Percentiles rank a stretch among this genome's conserved stretches.
These are phyloP conservation scores for Monosporascus sp. DNA, from an alignment of 2,329 filamentous ascomycete genomes.

Conservation along the genomic window DNA sequence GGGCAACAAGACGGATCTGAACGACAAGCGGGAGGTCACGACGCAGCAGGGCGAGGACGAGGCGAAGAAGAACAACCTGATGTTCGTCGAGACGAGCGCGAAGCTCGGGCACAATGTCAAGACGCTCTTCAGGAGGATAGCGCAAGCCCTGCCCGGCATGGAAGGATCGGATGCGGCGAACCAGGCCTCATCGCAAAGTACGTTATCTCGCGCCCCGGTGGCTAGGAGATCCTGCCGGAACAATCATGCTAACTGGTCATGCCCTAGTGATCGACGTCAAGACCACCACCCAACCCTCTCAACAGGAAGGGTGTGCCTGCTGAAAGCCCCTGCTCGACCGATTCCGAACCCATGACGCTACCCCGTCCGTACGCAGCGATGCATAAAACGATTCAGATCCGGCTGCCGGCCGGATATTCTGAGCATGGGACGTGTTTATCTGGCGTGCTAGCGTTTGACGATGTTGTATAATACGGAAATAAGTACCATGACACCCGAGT, in stretches of 20 bases:
- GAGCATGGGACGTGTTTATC: conserved; percentile 20
- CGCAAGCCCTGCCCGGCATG: conserved; percentile 95
- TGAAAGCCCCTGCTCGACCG: conserved; percentile 23
- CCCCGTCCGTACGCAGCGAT: neutral
- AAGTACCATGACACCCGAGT: neutral
- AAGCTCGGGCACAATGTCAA: conserved; percentile 99
- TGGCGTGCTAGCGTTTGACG: neutral
- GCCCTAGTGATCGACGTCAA: conserved; percentile 84
- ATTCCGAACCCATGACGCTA: neutral
- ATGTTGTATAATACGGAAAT: conserved; percentile 22
- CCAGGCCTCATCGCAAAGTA: conserved; percentile 71
- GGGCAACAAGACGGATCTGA: conserved; percentile 98
- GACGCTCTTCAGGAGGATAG: conserved; percentile 94
- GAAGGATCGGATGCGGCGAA: conserved; percentile 79
- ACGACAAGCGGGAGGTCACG: conserved; percentile 96
- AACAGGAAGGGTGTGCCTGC: conserved; percentile 70
- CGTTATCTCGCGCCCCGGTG: conserved; percentile 28
- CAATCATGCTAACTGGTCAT: conserved; percentile 16
- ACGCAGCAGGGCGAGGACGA: conserved; percentile 96
- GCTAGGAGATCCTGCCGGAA: neutral
- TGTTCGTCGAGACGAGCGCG: conserved; percentile 98
- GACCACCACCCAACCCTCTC: conserved; percentile 64
- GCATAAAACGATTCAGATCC: conserved; percentile 1
- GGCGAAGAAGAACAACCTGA: conserved; percentile 93
- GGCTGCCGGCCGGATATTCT: conserved; percentile 18